Conservation (phyloP, 2,329 filamentous ascomycete genomes). For the Hypoxylon sp. region DNA sequence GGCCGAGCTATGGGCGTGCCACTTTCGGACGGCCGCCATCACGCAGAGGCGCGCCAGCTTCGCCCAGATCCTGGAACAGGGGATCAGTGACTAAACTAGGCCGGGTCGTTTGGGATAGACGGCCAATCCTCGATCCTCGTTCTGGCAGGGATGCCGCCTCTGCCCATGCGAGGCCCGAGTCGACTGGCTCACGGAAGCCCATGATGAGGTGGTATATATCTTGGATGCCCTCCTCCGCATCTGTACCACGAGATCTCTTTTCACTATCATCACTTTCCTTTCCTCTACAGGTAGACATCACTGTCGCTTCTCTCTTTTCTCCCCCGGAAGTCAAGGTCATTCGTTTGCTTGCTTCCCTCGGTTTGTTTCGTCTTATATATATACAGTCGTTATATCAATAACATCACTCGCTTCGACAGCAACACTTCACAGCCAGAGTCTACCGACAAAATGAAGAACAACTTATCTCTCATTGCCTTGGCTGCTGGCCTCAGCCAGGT, state of each 20-base stretch:
- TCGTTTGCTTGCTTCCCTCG: constrained; percentile 61
- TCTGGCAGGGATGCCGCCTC: constrained; percentile 27
- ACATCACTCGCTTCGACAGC: constrained; percentile 34
- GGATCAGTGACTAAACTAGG: constrained; percentile 25
- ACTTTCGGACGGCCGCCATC: too few relatives aligned
- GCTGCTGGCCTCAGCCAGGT: constrained; percentile 60
- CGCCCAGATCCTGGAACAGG: constrained; percentile 40
- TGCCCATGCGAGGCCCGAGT: constrained; percentile 26
- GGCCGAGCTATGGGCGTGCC: constrained; percentile 22
- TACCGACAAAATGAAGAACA: constrained; percentile 60
- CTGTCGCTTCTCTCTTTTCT: constrained; percentile 45
- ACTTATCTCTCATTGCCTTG: constrained; percentile 57
- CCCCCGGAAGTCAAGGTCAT: constrained; percentile 62
- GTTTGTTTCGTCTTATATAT: constrained; percentile 45
- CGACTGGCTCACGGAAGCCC: constrained; percentile 33
- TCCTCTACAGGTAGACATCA: constrained; percentile 41
- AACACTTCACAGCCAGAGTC: constrained; percentile 15
- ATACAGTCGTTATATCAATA: constrained; percentile 37
- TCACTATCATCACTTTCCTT: constrained; percentile 43
- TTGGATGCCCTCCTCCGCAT: constrained; percentile 27
- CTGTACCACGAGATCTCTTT: constrained; percentile 37
- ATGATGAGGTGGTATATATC: constrained; percentile 45
- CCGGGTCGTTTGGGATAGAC: constrained; percentile 37
- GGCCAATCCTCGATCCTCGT: constrained; percentile 37
- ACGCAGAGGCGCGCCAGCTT: too few relatives aligned